These are phyloP conservation scores for Zalaria obscura DNA, from an alignment of 2,329 filamentous ascomycete genomes.

Conservation along the genomic window DNA sequence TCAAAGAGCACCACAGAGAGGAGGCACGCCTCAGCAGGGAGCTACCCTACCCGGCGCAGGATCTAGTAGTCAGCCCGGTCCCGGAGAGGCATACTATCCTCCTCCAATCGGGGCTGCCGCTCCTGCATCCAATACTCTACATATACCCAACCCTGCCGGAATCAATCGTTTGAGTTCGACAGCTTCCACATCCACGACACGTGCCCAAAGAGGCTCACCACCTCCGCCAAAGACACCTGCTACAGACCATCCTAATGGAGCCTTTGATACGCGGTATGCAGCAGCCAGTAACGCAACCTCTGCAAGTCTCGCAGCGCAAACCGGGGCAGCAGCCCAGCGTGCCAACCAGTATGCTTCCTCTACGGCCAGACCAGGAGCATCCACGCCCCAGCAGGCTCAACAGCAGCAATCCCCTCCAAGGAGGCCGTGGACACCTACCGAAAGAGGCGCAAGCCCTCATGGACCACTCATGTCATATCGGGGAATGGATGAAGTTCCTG, in stretches of 20 bases:
- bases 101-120: conserved; percentile 27
- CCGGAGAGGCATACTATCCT: conserved; percentile 46
- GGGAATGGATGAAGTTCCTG: conserved; percentile 56
- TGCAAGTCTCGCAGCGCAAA: conserved; percentile 47
- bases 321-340: conserved; percentile 68
- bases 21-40: not conserved
- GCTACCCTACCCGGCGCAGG: conserved; percentile 5
- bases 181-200: conserved; percentile 84
- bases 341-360: conserved; percentile 55
- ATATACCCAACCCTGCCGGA: conserved; percentile 36
- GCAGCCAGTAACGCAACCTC: conserved; percentile 37
- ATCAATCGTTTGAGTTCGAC: conserved; percentile 60
- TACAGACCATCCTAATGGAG: conserved; percentile 51
- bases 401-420: conserved; percentile 23
- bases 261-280: conserved; percentile 65
- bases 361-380: conserved; percentile 30
- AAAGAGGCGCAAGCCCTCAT: conserved; percentile 72
- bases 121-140: conserved; percentile 19
- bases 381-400: conserved; percentile 29
- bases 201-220: conserved; percentile 81
- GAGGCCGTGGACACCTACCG: conserved; percentile 90
- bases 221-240: conserved; percentile 89
- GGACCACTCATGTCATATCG: conserved; percentile 87
- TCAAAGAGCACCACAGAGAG: conserved; percentile 41
- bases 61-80: not conserved